Percentiles rank a stretch among this genome's conserved stretches.
phyloP scores from a whole-genome alignment of 2,329 filamentous ascomycete genomes.

The Chaetoscypha palmicola region DNA sequence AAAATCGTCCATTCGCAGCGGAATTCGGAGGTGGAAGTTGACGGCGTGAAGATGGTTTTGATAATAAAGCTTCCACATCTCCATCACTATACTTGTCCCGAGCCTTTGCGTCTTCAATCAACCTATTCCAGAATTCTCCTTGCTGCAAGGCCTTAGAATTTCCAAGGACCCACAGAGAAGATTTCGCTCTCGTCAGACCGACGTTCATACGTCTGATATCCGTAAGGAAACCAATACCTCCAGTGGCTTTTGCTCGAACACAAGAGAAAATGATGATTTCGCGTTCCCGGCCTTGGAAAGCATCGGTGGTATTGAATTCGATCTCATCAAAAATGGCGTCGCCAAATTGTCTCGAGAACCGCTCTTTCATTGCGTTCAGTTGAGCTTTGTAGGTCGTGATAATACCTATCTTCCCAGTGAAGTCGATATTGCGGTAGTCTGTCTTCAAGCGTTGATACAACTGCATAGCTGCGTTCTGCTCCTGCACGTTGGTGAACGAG shows the following conservation, averaged over 20 bases:
- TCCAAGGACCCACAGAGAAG: slow-evolving; percentile 91
- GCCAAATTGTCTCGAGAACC: slow-evolving; percentile 68
- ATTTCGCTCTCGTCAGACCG: slow-evolving; percentile 92
- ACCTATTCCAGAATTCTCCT: slow-evolving; percentile 82
- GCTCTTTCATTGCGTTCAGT: slow-evolving; percentile 67
- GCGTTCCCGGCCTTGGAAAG: slow-evolving; percentile 92
- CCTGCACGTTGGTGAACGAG: slow-evolving; percentile 82
- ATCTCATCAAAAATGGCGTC: slow-evolving; percentile 68
- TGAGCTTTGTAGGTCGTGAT: slow-evolving; percentile 98
- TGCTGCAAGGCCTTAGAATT: slow-evolving; percentile 81
- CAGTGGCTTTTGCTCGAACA: slow-evolving; percentile 82
- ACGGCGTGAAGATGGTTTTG: slow-evolving; percentile 35
- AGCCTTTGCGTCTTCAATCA: slow-evolving; percentile 73
- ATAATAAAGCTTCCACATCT: slow-evolving; percentile 48
- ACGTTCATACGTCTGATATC: slow-evolving; percentile 99
- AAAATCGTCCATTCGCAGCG: background rate
- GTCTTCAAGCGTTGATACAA: slow-evolving; percentile 72
- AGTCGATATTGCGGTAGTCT: slow-evolving; percentile 63
- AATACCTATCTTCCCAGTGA: slow-evolving; percentile 82
- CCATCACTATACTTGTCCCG: slow-evolving; percentile 73
- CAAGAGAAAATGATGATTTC: slow-evolving; percentile 99
- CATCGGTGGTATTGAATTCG: slow-evolving; percentile 98
- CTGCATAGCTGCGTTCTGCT: slow-evolving; percentile 78
- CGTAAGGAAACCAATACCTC: slow-evolving; percentile 96
- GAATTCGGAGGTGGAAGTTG: background rate